Evolutionary conservation across 768 basidiomycete species (phyloP).

Genomic region (Pleurotus pulmonarius): DNA sequence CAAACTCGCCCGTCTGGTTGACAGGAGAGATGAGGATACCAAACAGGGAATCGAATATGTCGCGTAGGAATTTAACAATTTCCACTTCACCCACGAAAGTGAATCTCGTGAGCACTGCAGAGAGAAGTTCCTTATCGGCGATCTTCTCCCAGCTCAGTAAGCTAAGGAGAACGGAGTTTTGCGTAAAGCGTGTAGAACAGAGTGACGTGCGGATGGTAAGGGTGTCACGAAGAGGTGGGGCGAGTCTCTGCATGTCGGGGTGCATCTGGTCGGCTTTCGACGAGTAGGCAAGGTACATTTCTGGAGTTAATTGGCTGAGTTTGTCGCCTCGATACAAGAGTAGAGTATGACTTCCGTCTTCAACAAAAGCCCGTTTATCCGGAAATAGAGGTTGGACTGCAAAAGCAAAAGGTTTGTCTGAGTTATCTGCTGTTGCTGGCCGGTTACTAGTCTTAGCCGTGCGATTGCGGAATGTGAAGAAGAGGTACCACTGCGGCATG

Average conservation of each 20-base stretch:
- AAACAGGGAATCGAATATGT: conserved; percentile 92
- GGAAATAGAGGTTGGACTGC: conserved; percentile 88
- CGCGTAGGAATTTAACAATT: conserved; percentile 87
- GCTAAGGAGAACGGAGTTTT: conserved; percentile 79
- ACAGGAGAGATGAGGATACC: conserved; percentile 74
- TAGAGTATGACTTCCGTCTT: conserved; percentile 86
- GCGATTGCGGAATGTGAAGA: conserved; percentile 82
- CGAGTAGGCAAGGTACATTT: conserved; percentile 59
- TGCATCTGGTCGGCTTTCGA: conserved; percentile 63
- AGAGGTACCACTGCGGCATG: conserved; percentile 81
- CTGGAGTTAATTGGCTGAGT: conserved; percentile 54
- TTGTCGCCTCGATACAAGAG: conserved; percentile 84
- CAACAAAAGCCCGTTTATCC: conserved; percentile 70
- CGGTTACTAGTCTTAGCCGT: conserved; percentile 39
- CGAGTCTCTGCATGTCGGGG: conserved; percentile 57
- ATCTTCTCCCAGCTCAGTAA: conserved; percentile 81
- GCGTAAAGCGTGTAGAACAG: conserved; percentile 89
- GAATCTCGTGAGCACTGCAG: conserved; percentile 75
- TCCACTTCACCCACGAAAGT: conserved; percentile 93
- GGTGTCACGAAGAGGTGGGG: conserved; percentile 72
- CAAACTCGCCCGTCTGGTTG: conserved; percentile 77
- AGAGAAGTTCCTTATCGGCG: conserved; percentile 57
- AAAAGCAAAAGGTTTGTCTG: conserved; percentile 86
- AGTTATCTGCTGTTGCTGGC: conserved; percentile 28
- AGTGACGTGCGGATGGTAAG: conserved; percentile 83